A percentile compares a stretch with the other conserved stretches of the same genome.
Evolutionary conservation across 306 rosid genomes (phyloP).

Genomic region (Gillenia trifoliata): DNA sequence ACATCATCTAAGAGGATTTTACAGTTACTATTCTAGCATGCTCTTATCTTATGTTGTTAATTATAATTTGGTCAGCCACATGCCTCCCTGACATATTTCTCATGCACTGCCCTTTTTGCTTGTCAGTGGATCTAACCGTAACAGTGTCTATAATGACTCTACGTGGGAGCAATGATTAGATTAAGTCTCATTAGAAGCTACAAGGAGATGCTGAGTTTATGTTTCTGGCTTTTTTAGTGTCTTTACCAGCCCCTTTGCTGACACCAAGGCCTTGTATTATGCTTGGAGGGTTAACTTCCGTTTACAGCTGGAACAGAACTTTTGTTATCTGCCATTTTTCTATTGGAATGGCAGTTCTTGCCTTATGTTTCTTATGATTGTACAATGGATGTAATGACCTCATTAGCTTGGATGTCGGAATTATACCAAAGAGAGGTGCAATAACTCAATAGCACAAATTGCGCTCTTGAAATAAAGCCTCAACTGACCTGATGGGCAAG

Average conservation of each 20-base stretch:
- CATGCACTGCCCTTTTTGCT: neutral
- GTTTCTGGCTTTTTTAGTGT: conserved; percentile 6
- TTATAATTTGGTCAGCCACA: neutral
- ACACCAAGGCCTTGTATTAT: conserved; percentile 13
- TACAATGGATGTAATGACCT: conserved; percentile 14
- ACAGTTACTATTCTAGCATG: neutral
- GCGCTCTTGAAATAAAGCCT: conserved; percentile 18
- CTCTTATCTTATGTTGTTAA: neutral
- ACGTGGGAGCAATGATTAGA: conserved; percentile 3
- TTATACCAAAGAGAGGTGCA: conserved; percentile 15
- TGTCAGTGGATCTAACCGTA: neutral
- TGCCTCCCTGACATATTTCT: neutral
- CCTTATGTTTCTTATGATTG: conserved; percentile 8
- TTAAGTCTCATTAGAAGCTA: conserved; percentile 14
- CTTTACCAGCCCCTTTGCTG: neutral
- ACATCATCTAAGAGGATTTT: neutral
- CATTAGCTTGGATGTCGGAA: conserved; percentile 11
- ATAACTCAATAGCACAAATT: conserved; percentile 19
- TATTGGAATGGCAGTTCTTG: conserved; percentile 13
- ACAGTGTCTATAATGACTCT: neutral
- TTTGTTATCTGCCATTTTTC: neutral
- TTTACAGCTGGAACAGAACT: neutral
- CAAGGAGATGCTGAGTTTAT: neutral
- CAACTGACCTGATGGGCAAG: conserved; percentile 32
- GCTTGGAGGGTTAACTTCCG: neutral